Evolutionary conservation across 2,329 filamentous ascomycete genomes (phyloP).

Genomic region (Neopestalotiopsis clavispora): DNA sequence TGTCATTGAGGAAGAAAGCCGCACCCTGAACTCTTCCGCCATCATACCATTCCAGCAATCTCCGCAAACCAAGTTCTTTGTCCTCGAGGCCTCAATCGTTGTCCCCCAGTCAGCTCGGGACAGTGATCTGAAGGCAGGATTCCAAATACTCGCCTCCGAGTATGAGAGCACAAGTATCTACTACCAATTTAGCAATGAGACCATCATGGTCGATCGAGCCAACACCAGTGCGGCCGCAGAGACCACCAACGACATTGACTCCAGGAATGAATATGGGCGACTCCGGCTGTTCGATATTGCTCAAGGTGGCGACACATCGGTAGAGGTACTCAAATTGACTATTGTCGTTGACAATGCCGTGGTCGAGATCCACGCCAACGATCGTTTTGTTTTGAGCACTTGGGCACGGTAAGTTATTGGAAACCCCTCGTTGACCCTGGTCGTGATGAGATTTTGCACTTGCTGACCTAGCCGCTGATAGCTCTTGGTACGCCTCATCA

Average conservation of each 20-base stretch:
- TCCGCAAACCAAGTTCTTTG: constrained; percentile 41
- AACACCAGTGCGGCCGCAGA: constrained; percentile 44
- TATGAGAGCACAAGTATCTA: constrained; percentile 46
- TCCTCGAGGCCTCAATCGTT: constrained; percentile 40
- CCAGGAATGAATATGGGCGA: constrained; percentile 41
- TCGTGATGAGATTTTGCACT: neutral
- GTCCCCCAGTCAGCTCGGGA: constrained; percentile 40
- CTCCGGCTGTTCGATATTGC: constrained; percentile 45
- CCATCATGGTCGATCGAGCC: constrained; percentile 44
- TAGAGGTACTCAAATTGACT: constrained; percentile 44
- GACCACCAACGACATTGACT: constrained; percentile 43
- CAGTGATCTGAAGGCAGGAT: constrained; percentile 42
- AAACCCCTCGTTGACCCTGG: neutral
- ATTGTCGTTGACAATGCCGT: constrained; percentile 45
- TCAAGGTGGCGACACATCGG: constrained; percentile 29
- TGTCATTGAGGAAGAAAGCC: constrained; percentile 29
- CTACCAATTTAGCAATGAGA: constrained; percentile 50
- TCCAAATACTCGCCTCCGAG: constrained; percentile 44
- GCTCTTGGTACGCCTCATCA: constrained; percentile 41
- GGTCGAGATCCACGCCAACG: constrained; percentile 46
- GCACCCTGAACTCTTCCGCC: constrained; percentile 24
- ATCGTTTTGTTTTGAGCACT: constrained; percentile 45
- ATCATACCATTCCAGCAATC: constrained; percentile 21
- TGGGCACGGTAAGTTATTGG: constrained; percentile 43
- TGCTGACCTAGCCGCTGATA: constrained; percentile 26